These are phyloP conservation scores for Cadophora gregata DNA, from an alignment of 2,329 filamentous ascomycete genomes.

Conservation along the genomic window DNA sequence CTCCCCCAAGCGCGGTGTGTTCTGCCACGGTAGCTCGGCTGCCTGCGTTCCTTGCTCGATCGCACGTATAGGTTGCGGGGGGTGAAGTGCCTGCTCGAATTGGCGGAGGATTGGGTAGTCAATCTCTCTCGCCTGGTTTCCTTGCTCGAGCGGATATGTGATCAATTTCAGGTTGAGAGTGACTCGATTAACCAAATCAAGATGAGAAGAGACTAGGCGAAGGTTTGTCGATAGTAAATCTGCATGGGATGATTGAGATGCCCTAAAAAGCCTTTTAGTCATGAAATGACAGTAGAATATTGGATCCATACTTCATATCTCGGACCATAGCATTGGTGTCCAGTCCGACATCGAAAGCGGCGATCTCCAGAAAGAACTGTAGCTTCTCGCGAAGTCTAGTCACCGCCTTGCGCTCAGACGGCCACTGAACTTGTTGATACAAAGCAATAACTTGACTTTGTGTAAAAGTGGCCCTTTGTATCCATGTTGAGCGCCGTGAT, in stretches of 20 bases:
- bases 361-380: conserved; percentile 34
- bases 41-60: conserved; percentile 21
- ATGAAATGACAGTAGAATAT: neutral
- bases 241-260: conserved; percentile 18
- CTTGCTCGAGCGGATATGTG: conserved; percentile 34
- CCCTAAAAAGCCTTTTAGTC: neutral
- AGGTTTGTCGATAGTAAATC: conserved; percentile 32
- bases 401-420: conserved; percentile 32
- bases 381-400: conserved; percentile 31
- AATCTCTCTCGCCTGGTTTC: conserved; percentile 28
- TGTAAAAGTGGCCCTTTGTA: conserved; percentile 28
- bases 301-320: conserved; percentile 27
- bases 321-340: conserved; percentile 30
- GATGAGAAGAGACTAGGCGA: conserved; percentile 33
- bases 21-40: conserved; percentile 27
- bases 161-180: conserved; percentile 35
- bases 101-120: conserved; percentile 37
- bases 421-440: conserved; percentile 34
- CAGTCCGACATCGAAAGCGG: conserved; percentile 26
- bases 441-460: conserved; percentile 26
- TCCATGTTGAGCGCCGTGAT: conserved; percentile 31
- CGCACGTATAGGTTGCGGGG: conserved; percentile 30
- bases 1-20: neutral
- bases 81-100: conserved; percentile 35
- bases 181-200: conserved; percentile 35